Evolutionary conservation across 371 early-diverging fungal genomes (phyloP).

Genomic region (Mortierella sp.): DNA sequence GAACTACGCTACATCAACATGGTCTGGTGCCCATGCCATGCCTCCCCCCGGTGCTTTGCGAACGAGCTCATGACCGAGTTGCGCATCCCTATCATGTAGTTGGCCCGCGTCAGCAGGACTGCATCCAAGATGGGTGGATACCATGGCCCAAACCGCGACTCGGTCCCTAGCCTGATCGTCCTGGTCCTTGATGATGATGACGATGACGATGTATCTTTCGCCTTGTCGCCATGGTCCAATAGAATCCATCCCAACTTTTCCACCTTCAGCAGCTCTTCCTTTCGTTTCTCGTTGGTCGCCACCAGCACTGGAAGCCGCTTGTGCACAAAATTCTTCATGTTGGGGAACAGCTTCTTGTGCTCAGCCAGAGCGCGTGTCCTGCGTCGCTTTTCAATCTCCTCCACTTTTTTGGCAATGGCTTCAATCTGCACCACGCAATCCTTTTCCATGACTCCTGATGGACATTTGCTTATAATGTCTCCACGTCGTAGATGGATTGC

Average conservation of each 20-base stretch:
- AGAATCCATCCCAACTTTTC: slow-evolving; percentile 39
- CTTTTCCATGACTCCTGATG: slow-evolving; percentile 20
- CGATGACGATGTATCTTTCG: slow-evolving; percentile 2
- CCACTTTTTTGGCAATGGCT: slow-evolving; percentile 39
- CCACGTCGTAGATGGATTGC: slow-evolving; percentile 42
- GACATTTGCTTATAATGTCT: slow-evolving; percentile 42
- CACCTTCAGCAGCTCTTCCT: slow-evolving; percentile 27
- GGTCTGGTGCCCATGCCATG: slow-evolving; percentile 33
- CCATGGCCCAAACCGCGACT: slow-evolving; percentile 22
- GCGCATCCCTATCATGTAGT: slow-evolving; percentile 35
- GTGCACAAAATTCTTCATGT: slow-evolving; percentile 2
- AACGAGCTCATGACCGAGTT: slow-evolving; percentile 37
- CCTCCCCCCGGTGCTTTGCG: slow-evolving; percentile 21
- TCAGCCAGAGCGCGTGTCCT: slow-evolving; percentile 6
- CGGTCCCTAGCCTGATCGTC: slow-evolving; percentile 22
- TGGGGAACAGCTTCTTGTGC: background rate
- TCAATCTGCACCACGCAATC: slow-evolving; percentile 50
- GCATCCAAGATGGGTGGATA: slow-evolving; percentile 42
- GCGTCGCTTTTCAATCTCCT: slow-evolving; percentile 28
- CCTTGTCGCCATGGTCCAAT: slow-evolving; percentile 44
- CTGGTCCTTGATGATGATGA: slow-evolving; percentile 3
- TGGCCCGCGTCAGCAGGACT: slow-evolving; percentile 33
- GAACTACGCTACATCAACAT: slow-evolving; percentile 26
- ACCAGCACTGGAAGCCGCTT: slow-evolving; percentile 39
- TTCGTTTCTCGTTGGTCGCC: slow-evolving; percentile 42